Percentiles rank a stretch among this genome's conserved stretches.
Conservation (phyloP, 2,329 filamentous ascomycete species). For the Pyrenophora graminea region DNA sequence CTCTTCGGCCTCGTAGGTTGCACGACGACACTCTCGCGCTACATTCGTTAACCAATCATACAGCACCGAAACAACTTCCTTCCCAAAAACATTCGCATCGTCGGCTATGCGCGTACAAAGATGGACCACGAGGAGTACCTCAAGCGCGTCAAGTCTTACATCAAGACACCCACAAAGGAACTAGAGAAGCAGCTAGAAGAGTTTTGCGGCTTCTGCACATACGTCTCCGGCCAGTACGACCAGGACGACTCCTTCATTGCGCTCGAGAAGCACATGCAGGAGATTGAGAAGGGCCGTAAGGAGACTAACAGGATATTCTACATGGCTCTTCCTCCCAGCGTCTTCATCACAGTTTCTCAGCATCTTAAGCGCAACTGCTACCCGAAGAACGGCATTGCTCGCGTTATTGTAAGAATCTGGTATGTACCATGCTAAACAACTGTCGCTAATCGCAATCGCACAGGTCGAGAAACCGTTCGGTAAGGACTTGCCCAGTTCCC, state of each 20-base stretch:
- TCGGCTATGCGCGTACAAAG: conserved; percentile 98
- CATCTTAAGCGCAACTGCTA: conserved; percentile 98
- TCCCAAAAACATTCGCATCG: conserved; percentile 90
- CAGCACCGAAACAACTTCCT: conserved; percentile 99
- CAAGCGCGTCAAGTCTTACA: conserved; percentile 93
- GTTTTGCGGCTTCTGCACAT: conserved; percentile 86
- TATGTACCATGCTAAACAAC: conserved; percentile 4
- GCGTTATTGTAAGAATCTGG: conserved; percentile 76
- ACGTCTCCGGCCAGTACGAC: conserved; percentile 97
- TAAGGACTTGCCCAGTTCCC: conserved; percentile 92
- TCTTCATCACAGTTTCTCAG: conserved; percentile 97
- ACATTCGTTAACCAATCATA: conserved; percentile 27
- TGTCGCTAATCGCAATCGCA: conserved; percentile 22
- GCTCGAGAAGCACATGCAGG: conserved; percentile 82
- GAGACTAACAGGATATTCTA: conserved; percentile 96
- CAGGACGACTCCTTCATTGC: conserved; percentile 90
- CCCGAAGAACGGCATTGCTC: conserved; percentile 83
- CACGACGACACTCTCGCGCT: conserved; percentile 9
- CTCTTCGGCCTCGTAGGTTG: conserved; percentile 91
- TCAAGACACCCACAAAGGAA: conserved; percentile 98
- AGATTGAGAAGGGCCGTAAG: conserved; percentile 78
- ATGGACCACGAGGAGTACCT: conserved; percentile 98
- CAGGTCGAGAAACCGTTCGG: conserved; percentile 99
- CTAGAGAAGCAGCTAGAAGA: conserved; percentile 92
- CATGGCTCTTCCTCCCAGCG: conserved; percentile 96